phyloP scores from a whole-genome alignment of 305 asterid species.

The Fraxinus floribunda region DNA sequence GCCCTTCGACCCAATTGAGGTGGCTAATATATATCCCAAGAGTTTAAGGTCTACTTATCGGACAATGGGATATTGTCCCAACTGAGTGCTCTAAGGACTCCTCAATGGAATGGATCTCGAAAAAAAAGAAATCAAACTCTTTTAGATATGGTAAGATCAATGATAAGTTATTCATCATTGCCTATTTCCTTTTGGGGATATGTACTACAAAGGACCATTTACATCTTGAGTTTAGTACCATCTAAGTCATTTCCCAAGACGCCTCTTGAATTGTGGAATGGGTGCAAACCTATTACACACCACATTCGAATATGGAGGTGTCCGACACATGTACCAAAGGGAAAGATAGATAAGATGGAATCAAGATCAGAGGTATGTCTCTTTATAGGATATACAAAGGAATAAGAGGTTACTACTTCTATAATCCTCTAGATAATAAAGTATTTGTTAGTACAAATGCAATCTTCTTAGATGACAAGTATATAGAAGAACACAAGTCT shows the following conservation, averaged over 20 bases:
- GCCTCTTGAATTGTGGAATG: neutral
- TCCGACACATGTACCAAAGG: neutral
- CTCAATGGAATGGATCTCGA: neutral
- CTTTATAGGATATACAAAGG: neutral
- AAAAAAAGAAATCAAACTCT: neutral
- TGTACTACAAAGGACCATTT: neutral
- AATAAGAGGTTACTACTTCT: neutral
- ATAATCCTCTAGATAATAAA: neutral
- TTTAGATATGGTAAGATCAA: neutral
- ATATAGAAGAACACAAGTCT: too few species aligned
- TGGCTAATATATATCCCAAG: neutral
- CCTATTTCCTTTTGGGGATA: neutral
- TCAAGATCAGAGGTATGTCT: neutral
- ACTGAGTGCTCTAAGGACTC: neutral
- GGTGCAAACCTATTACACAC: neutral
- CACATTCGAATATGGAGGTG: neutral
- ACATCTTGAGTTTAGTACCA: neutral
- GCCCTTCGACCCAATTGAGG: neutral
- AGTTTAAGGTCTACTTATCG: neutral
- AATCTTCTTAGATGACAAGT: neutral
- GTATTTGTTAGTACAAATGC: too few species aligned
- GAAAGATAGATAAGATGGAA: neutral
- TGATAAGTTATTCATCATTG: neutral
- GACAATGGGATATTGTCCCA: neutral
- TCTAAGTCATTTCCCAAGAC: neutral